Conservation (phyloP, 2,329 filamentous ascomycete species). For the Aspergillus ustus region DNA sequence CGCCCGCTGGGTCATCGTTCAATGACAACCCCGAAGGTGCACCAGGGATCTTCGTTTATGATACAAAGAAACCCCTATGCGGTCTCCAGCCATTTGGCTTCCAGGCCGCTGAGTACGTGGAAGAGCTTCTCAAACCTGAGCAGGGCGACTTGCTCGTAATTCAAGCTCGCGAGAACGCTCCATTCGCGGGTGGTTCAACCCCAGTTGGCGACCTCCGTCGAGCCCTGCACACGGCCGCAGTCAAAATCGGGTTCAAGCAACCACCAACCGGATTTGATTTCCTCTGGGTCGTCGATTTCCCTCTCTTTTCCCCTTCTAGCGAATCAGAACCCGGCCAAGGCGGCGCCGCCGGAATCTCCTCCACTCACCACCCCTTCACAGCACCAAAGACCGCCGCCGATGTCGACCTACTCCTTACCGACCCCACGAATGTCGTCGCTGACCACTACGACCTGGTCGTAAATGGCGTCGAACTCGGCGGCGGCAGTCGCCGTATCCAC, state of each 20-base stretch:
- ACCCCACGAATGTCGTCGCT: constrained; percentile 74
- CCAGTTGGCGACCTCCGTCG: constrained; percentile 73
- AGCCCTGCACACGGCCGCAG: constrained; percentile 70
- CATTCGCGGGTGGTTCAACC: constrained; percentile 74
- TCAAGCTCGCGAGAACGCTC: constrained; percentile 72
- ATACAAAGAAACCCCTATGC: constrained; percentile 72
- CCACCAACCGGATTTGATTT: constrained; percentile 64
- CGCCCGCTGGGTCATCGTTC: constrained; percentile 61
- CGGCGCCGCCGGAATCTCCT: constrained; percentile 76
- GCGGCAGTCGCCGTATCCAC: constrained; percentile 92
- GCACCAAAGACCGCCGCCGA: constrained; percentile 75
- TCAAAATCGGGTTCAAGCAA: constrained; percentile 63
- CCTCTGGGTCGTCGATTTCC: constrained; percentile 88
- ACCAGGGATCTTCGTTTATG: constrained; percentile 77
- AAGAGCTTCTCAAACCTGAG: constrained; percentile 58
- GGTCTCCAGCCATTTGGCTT: constrained; percentile 81
- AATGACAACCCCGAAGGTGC: constrained; percentile 74
- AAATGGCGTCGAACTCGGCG: constrained; percentile 92
- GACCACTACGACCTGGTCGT: constrained; percentile 96
- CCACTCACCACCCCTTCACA: constrained; percentile 96
- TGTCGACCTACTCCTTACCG: constrained; percentile 71
- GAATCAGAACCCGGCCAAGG: constrained; percentile 77
- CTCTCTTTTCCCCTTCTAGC: constrained; percentile 79
- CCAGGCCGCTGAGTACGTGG: constrained; percentile 65
- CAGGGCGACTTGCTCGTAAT: constrained; percentile 81